Conservation (phyloP, 768 basidiomycete genomes). For the Leucocoprinus birnbaumii region DNA sequence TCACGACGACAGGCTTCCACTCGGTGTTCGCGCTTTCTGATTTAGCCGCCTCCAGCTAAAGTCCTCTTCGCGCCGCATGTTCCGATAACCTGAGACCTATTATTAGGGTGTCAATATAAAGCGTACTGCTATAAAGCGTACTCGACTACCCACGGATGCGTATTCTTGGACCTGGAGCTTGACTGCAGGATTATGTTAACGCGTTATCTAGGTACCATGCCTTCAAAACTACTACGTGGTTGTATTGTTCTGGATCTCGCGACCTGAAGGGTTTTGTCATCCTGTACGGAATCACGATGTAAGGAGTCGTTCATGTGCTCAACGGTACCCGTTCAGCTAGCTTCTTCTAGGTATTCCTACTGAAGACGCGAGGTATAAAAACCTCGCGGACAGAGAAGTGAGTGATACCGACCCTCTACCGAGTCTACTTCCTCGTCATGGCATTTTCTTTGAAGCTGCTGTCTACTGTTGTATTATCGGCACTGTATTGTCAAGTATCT, state of each 20-base stretch:
- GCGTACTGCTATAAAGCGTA: constrained; percentile 7
- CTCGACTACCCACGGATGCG: not conserved
- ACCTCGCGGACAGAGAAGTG: not conserved
- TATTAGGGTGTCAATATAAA: not conserved
- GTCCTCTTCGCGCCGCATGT: not conserved
- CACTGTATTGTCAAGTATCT: not conserved
- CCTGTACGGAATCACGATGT: not conserved
- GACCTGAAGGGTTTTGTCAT: not conserved
- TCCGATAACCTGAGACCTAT: not conserved
- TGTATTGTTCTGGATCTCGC: not conserved
- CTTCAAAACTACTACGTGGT: not conserved
- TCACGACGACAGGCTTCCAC: not conserved
- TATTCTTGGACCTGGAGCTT: not conserved
- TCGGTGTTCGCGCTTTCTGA: not conserved
- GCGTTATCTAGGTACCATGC: not conserved
- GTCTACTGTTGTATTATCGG: not conserved
- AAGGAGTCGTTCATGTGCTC: not conserved
- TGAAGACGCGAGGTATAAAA: too few relatives aligned
- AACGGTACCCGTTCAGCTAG: not conserved
- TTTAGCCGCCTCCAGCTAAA: not conserved
- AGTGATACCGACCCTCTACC: not conserved
- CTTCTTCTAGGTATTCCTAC: not conserved
- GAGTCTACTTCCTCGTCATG: not conserved
- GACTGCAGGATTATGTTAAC: not conserved
- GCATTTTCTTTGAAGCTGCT: not conserved